phyloP scores from a whole-genome alignment of 257 asterid species.

The Linaria vulgaris region DNA sequence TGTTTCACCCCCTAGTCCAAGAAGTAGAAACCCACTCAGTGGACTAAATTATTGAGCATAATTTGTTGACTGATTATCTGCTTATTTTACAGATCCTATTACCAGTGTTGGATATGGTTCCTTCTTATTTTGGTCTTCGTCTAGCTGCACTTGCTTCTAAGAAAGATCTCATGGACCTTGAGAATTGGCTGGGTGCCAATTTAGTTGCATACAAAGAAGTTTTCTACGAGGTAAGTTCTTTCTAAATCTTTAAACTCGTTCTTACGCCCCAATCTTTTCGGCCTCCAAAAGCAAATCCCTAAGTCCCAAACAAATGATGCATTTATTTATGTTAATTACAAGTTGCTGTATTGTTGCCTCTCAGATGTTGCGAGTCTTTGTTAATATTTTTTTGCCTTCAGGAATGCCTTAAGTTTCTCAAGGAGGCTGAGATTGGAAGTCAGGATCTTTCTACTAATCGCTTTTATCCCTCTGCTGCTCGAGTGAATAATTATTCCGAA shows the following conservation, averaged over 20 bases:
- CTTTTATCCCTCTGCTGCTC: conserved; percentile 54
- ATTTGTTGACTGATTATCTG: conserved; percentile 25
- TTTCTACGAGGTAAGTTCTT: conserved; percentile 65
- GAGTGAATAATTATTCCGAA: conserved; percentile 60
- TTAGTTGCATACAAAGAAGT: conserved; percentile 57
- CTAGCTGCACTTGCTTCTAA: conserved; percentile 84
- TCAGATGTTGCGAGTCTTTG: background rate
- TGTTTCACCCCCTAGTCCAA: background rate
- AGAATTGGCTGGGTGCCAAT: conserved; percentile 71
- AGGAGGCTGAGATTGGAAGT: conserved; percentile 62
- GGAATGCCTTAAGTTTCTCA: conserved; percentile 88
- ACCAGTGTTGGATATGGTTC: conserved; percentile 68
- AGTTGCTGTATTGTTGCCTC: background rate
- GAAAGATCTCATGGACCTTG: conserved; percentile 79
- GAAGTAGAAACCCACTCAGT: no score
- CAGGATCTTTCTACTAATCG: conserved; percentile 61
- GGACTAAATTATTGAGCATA: conserved; percentile 10
- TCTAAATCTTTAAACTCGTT: background rate
- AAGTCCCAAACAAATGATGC: no score
- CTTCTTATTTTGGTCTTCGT: conserved; percentile 69
- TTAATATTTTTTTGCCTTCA: conserved; percentile 34
- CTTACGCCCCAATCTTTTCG: background rate
- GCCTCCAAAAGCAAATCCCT: no score
- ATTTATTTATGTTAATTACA: no score
- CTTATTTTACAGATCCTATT: conserved; percentile 59